Percentiles rank a stretch among this genome's conserved stretches.
Evolutionary conservation across 805 yeast genomes (phyloP).

Genomic region (Ogataea corticis): DNA sequence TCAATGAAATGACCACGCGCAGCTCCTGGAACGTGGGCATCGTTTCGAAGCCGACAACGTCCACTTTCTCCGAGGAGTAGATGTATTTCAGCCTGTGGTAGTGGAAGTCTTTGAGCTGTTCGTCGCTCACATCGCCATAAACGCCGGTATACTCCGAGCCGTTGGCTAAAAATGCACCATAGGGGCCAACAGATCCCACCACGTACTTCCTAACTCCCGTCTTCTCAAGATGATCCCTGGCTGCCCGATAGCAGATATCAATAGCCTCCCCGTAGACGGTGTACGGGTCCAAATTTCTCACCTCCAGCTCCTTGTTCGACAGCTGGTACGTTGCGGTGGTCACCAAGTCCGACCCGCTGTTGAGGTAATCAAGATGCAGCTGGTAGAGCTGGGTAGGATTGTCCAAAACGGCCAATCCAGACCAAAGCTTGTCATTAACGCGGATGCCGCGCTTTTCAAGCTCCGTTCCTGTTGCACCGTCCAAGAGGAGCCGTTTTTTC

Average conservation of each 20-base stretch:
- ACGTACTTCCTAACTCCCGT: conserved; percentile 29
- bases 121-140: conserved; percentile 44
- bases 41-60: conserved; percentile 68
- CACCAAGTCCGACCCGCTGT: conserved; percentile 54
- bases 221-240: conserved; percentile 15
- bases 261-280: conserved; percentile 25
- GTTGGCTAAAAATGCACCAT: conserved; percentile 65
- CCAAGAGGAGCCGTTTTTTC: conserved; percentile 32
- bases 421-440: conserved; percentile 58
- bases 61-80: conserved; percentile 43
- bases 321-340: conserved; percentile 65
- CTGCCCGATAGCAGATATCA: conserved; percentile 26
- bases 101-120: conserved; percentile 52
- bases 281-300: conserved; percentile 23
- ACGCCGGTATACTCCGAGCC: conserved; percentile 77
- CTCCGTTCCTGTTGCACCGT: conserved; percentile 70
- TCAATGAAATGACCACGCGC: conserved; percentile 44
- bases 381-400: conserved; percentile 44
- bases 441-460: conserved; percentile 49
- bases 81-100: conserved; percentile 43
- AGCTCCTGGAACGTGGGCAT: conserved; percentile 64
- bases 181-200: conserved; percentile 76
- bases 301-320: conserved; percentile 42
- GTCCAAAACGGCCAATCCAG: conserved; percentile 51
- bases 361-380: conserved; percentile 52